Evolutionary conservation across 331 rosid species (phyloP).

Genomic region (Acacia concinna): DNA sequence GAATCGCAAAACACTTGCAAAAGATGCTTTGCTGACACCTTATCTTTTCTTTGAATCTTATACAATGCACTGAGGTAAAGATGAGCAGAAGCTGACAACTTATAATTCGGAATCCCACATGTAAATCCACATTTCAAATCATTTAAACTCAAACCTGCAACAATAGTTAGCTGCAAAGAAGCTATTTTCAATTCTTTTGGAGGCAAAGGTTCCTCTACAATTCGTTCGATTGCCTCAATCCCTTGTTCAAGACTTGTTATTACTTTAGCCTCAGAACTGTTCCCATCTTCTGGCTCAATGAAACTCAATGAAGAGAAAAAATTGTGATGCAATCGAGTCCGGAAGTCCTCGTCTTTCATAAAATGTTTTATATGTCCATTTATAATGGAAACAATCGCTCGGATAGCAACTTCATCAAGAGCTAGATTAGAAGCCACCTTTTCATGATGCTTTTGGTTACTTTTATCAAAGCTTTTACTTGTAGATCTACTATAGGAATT

Average conservation of each 20-base stretch:
- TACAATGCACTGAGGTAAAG: conserved; percentile 76
- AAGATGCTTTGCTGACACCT: conserved; percentile 74
- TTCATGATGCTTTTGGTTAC: conserved; percentile 8
- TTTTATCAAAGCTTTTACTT: conserved; percentile 30
- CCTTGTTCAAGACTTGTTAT: conserved; percentile 68
- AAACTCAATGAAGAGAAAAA: conserved; percentile 56
- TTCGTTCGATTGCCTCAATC: conserved; percentile 58
- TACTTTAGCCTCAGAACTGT: conserved; percentile 46
- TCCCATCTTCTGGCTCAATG: conserved; percentile 40
- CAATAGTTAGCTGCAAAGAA: conserved; percentile 59
- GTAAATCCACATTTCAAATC: conserved; percentile 52
- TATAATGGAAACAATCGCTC: conserved; percentile 58
- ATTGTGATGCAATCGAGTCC: conserved; percentile 43
- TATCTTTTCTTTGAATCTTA: conserved; percentile 59
- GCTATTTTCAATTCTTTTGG: conserved; percentile 54
- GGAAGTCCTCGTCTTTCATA: conserved; percentile 56
- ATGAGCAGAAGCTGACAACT: conserved; percentile 81
- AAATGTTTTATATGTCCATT: conserved; percentile 63
- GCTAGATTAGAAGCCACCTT: conserved; percentile 34
- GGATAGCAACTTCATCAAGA: conserved; percentile 49
- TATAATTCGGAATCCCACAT: conserved; percentile 60
- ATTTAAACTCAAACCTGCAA: conserved; percentile 60
- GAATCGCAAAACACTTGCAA: conserved; percentile 79
- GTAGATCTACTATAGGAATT: conserved; percentile 22
- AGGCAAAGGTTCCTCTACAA: conserved; percentile 45